A percentile compares a stretch with the other conserved stretches of the same genome.
Conservation (phyloP, 306 rosid species). For the Vigna trinervia region DNA sequence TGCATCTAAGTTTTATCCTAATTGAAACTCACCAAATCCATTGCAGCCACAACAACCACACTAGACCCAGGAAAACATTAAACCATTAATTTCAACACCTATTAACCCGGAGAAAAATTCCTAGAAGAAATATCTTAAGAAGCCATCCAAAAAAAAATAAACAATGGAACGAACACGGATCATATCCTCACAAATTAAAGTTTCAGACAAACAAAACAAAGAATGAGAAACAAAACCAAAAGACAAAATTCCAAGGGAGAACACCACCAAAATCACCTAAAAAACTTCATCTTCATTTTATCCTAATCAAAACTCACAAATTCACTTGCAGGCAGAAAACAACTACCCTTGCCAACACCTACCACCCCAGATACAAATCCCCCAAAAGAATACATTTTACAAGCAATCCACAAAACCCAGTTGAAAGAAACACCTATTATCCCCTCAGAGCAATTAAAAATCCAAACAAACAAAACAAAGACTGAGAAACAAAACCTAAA, state of each 20-base stretch:
- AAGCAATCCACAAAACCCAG: constrained; percentile 30
- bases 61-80: no score
- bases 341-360: background rate
- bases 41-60: no score
- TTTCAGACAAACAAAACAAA: no score
- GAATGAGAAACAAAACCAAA: no score
- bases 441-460: background rate
- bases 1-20: no score
- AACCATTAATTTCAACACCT: no score
- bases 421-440: background rate
- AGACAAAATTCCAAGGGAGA: background rate
- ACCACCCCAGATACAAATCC: background rate
- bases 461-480: background rate
- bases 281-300: background rate
- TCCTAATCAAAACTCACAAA: background rate
- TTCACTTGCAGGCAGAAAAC: background rate
- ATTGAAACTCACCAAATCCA: no score
- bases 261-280: background rate
- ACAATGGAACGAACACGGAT: no score
- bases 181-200: background rate
- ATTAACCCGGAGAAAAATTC: no score
- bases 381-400: background rate
- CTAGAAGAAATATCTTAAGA: no score
- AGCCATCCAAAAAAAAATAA: no score
- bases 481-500: background rate